A percentile compares a stretch with the other conserved stretches of the same genome.
These are phyloP conservation scores for Alternaria infectoria DNA, from an alignment of 2,329 filamentous ascomycete species.

Conservation along the genomic window DNA sequence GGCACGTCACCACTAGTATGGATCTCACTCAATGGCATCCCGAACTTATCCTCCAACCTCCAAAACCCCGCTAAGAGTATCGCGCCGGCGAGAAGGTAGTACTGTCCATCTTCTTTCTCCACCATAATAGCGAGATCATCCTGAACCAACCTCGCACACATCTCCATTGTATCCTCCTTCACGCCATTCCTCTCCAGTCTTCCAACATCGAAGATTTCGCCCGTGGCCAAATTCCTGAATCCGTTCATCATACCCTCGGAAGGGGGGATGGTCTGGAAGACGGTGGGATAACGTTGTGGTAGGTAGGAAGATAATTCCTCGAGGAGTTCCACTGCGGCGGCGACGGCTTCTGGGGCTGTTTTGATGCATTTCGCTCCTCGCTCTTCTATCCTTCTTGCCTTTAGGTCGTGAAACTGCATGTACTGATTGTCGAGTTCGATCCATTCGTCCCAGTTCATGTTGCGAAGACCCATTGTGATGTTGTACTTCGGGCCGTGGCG, in stretches of 20 bases:
- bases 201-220: conserved; percentile 73
- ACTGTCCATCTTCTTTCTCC: conserved; percentile 75
- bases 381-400: conserved; percentile 70
- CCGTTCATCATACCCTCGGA: no score
- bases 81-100: conserved; percentile 78
- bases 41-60: conserved; percentile 80
- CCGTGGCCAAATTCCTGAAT: conserved; percentile 67
- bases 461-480: conserved; percentile 78
- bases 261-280: conserved; percentile 65
- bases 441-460: conserved; percentile 74
- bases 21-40: conserved; percentile 73
- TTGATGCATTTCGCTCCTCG: conserved; percentile 70
- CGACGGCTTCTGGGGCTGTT: conserved; percentile 73
- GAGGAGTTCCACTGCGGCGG: conserved; percentile 76
- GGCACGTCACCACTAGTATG: conserved; percentile 80
- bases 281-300: conserved; percentile 73
- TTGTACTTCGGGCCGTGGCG: conserved; percentile 78
- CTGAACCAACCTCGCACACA: conserved; percentile 73
- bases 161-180: conserved; percentile 77
- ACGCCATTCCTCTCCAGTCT: conserved; percentile 62
- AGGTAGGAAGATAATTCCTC: conserved; percentile 76
- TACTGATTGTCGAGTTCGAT: conserved; percentile 86
- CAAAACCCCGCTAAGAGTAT: conserved; percentile 84
- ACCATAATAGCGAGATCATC: conserved; percentile 88
- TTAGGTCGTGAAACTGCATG: conserved; percentile 73